phyloP scores from a whole-genome alignment of 2,329 filamentous ascomycete genomes.

The Ophiobolus disseminans region DNA sequence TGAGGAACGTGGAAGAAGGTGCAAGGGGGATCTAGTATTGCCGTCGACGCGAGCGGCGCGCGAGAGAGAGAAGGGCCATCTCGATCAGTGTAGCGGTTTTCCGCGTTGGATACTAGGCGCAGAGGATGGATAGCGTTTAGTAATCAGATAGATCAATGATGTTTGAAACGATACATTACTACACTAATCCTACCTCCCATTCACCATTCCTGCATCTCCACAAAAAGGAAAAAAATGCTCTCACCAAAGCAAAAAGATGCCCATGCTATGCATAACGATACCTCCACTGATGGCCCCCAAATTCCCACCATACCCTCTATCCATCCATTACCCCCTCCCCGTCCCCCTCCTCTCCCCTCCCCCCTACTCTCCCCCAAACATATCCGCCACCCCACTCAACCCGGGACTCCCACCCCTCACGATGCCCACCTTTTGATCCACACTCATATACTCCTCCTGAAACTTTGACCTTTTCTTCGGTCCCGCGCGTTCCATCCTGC shows the following conservation, averaged over 20 bases:
- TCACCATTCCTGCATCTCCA: not conserved
- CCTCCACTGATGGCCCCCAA: too few species aligned
- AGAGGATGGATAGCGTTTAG: too few species aligned
- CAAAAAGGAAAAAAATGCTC: too few species aligned
- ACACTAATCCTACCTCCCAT: not conserved
- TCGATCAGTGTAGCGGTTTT: too few species aligned
- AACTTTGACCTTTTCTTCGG: conserved; percentile 43
- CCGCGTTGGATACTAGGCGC: too few species aligned
- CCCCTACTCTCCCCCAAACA: conserved; percentile 48
- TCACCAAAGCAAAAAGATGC: not conserved
- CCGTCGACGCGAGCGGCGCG: too few species aligned
- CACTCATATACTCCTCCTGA: conserved; percentile 52
- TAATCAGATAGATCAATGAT: too few species aligned
- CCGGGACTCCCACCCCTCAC: conserved; percentile 50
- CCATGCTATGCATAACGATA: conserved; percentile 5
- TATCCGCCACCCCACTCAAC: conserved; percentile 53
- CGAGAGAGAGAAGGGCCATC: too few species aligned
- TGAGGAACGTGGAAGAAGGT: too few species aligned
- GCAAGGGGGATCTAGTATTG: too few species aligned
- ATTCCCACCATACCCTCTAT: not conserved
- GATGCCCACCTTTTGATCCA: conserved; percentile 48
- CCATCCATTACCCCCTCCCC: not conserved
- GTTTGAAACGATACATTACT: too few species aligned
- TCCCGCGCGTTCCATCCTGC: conserved; percentile 68
- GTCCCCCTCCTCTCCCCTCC: not conserved